Evolutionary conservation across 1,139 yeast species (phyloP).

Genomic region (Diutina pseudorugosa): DNA sequence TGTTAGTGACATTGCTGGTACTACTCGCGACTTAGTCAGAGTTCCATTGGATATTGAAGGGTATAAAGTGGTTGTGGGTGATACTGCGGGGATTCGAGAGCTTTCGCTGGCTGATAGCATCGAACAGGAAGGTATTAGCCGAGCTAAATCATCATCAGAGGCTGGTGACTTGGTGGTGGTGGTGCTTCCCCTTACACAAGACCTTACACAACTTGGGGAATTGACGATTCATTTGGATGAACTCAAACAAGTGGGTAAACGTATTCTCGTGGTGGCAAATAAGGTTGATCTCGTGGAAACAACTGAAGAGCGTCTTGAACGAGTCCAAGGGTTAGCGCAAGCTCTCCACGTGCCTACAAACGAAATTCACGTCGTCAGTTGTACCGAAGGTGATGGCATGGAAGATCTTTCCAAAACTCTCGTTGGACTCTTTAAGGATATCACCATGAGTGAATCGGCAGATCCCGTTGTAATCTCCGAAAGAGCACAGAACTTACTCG

Average conservation of each 20-base stretch:
- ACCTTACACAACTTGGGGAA: constrained; percentile 9
- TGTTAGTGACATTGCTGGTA: constrained; percentile 87
- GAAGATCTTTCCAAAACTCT: constrained; percentile 22
- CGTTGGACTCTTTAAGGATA: constrained; percentile 33
- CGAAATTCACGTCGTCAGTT: constrained; percentile 44
- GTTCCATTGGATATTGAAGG: constrained; percentile 76
- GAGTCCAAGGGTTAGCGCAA: constrained; percentile 12
- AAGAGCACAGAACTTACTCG: constrained; percentile 62
- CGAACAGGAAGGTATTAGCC: constrained; percentile 71
- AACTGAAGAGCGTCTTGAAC: constrained; percentile 10
- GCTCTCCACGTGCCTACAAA: constrained; percentile 15
- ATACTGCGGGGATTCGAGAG: constrained; percentile 87
- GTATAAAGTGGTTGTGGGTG: constrained; percentile 72
- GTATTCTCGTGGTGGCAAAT: constrained; percentile 39
- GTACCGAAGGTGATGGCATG: constrained; percentile 48
- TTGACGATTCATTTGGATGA: constrained; percentile 23
- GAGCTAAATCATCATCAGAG: constrained; percentile 52
- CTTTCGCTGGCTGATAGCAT: constrained; percentile 37
- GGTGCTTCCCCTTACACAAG: constrained; percentile 30
- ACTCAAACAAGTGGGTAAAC: constrained; percentile 15
- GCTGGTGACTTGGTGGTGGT: constrained; percentile 52
- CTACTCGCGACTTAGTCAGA: constrained; percentile 84
- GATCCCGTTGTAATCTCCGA: constrained; percentile 64
- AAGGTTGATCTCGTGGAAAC: constrained; percentile 44
- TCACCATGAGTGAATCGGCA: constrained; percentile 35